These are phyloP conservation scores for Pseudonitzschia pungens DNA, from an alignment of 108 stramenopile species.

Conservation along the genomic window DNA sequence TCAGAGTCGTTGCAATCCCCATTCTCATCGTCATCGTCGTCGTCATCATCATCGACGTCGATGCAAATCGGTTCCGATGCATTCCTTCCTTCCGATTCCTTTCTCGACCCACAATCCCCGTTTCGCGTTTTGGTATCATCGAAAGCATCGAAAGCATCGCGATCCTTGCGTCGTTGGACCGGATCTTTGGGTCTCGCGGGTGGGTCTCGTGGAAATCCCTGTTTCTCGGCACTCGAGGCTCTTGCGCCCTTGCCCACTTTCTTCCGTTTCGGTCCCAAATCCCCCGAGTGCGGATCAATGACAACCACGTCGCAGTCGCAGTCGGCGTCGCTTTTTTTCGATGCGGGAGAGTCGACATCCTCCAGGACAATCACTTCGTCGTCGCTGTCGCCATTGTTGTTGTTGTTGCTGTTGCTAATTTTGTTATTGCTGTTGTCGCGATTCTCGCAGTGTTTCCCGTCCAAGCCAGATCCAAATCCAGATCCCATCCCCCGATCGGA, in stretches of 20 bases:
- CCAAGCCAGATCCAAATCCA: no score
- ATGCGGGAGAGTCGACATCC: not conserved
- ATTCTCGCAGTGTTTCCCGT: not conserved
- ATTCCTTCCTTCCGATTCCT: not conserved
- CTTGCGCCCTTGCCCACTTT: no score
- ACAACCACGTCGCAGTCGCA: not conserved
- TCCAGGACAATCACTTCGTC: not conserved
- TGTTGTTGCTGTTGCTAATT: not conserved
- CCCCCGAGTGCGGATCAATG: not conserved
- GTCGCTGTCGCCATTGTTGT: not conserved
- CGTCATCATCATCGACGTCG: not conserved
- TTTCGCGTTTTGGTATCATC: not conserved
- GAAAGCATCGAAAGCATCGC: no score
- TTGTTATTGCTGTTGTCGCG: not conserved
- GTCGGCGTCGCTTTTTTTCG: not conserved
- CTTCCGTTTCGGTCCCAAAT: no score
- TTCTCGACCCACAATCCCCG: not conserved
- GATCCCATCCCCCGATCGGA: no score
- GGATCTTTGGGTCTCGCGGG: no score
- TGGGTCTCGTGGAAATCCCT: no score
- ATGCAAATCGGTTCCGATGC: not conserved
- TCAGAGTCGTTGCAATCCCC: not conserved
- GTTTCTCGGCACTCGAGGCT: no score
- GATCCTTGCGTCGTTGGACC: no score
- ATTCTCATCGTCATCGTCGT: not conserved